Conservation (phyloP, 169 alveolate genomes). For the Eimeria falciformis region DNA sequence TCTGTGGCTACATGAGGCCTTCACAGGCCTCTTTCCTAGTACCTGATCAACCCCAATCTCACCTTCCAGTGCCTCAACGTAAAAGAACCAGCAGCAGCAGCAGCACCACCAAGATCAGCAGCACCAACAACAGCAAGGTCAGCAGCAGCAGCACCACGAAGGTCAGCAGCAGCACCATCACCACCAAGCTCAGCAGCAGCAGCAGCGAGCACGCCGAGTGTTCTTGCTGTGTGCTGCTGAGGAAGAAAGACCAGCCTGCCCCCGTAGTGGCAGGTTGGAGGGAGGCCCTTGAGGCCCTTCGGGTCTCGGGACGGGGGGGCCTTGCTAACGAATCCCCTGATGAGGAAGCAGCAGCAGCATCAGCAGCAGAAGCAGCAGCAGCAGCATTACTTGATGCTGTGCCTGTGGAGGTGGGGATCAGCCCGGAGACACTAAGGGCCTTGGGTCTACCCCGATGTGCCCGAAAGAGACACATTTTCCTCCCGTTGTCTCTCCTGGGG, state of each 20-base stretch:
- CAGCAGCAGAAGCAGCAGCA: neutral
- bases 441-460: conserved; percentile 55
- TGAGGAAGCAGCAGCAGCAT: no score
- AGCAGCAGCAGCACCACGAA: conserved; percentile 3
- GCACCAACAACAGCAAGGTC: conserved; percentile 1
- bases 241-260: neutral
- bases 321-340: neutral
- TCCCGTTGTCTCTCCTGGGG: conserved; percentile 52
- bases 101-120: conserved; percentile 20
- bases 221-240: conserved; percentile 38
- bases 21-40: neutral
- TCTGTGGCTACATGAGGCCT: neutral
- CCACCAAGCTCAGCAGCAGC: neutral
- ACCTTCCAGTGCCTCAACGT: neutral
- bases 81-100: neutral
- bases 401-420: conserved; percentile 44
- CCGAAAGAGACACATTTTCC: conserved; percentile 46
- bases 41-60: neutral
- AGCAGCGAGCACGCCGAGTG: neutral
- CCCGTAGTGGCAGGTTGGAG: conserved; percentile 30
- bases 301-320: neutral
- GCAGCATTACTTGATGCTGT: conserved; percentile 22
- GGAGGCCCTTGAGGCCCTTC: neutral
- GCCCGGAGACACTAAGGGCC: conserved; percentile 43
- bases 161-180: neutral